phyloP scores from a whole-genome alignment of 2,329 filamentous ascomycete genomes.

The Lithohypha guttulata region DNA sequence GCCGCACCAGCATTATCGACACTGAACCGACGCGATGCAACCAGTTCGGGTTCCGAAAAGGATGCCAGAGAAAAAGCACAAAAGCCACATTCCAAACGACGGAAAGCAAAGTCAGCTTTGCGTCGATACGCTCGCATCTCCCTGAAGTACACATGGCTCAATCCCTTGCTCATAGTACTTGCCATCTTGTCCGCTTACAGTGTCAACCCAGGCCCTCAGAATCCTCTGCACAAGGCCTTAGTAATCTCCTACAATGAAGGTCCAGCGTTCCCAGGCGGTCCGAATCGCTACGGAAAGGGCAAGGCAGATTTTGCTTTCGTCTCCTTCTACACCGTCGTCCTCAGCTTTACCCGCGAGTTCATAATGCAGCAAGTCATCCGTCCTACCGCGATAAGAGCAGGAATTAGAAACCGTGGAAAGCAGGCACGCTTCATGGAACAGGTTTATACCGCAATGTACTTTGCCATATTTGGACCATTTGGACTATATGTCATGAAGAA shows the following conservation, averaged over 20 bases:
- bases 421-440: constrained; percentile 86
- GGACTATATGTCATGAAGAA: constrained; percentile 76
- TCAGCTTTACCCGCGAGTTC: constrained; percentile 82
- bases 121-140: constrained; percentile 32
- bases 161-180: constrained; percentile 56
- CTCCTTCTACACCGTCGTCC: constrained; percentile 68
- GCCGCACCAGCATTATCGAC: constrained; percentile 31
- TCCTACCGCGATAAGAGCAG: constrained; percentile 55
- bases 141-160: constrained; percentile 42
- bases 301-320: constrained; percentile 69
- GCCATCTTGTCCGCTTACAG: constrained; percentile 55
- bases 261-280: constrained; percentile 32
- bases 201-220: constrained; percentile 59
- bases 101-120: constrained; percentile 33
- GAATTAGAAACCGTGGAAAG: constrained; percentile 58
- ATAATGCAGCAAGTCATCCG: constrained; percentile 76
- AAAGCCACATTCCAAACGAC: constrained; percentile 33
- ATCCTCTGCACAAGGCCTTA: constrained; percentile 63
- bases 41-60: constrained; percentile 1
- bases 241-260: constrained; percentile 74
- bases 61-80: constrained; percentile 15
- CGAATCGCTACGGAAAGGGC: constrained; percentile 68
- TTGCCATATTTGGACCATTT: constrained; percentile 62
- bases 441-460: constrained; percentile 80
- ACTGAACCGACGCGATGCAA: not conserved